A percentile compares a stretch with the other conserved stretches of the same genome.
Conservation (phyloP, 495 filamentous ascomycete species). For the Jackrogersella multiformis region DNA sequence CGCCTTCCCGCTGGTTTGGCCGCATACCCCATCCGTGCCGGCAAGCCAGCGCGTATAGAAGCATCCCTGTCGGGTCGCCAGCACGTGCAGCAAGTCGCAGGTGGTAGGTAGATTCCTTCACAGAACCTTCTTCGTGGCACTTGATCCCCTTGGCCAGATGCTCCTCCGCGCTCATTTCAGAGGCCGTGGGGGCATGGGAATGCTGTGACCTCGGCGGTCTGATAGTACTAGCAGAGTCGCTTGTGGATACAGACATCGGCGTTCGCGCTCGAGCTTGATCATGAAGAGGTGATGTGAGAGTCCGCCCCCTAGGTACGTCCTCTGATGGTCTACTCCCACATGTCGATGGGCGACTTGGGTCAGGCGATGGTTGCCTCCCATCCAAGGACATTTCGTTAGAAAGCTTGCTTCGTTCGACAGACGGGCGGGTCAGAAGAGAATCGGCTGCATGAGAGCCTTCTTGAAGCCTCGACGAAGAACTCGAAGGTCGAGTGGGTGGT, state of each 20-base stretch:
- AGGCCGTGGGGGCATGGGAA: conserved; percentile 56
- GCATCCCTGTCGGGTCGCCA: conserved; percentile 89
- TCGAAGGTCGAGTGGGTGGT: conserved; percentile 61
- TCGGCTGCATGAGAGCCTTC: conserved; percentile 50
- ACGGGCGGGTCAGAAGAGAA: conserved; percentile 51
- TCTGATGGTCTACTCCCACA: conserved; percentile 52
- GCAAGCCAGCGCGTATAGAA: conserved; percentile 93
- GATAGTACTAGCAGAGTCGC: conserved; percentile 72
- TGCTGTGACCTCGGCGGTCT: conserved; percentile 65
- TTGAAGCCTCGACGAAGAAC: conserved; percentile 52
- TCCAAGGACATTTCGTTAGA: conserved; percentile 51
- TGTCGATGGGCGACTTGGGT: conserved; percentile 59
- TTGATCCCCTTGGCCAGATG: conserved; percentile 89
- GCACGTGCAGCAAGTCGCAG: conserved; percentile 87
- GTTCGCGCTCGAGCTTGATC: conserved; percentile 49
- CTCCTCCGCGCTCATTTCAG: conserved; percentile 78
- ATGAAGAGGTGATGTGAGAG: conserved; percentile 50
- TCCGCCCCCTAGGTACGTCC: conserved; percentile 52
- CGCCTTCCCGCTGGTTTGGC: conserved; percentile 85
- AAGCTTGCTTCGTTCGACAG: conserved; percentile 56
- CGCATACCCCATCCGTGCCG: conserved; percentile 99
- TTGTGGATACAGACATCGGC: conserved; percentile 64
- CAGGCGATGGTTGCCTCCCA: conserved; percentile 50
- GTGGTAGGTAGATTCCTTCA: conserved; percentile 95
- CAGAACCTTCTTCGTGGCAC: conserved; percentile 82